A percentile compares a stretch with the other conserved stretches of the same genome.
Evolutionary conservation across 768 basidiomycete species (phyloP).

Genomic region (Grammothele lineata): DNA sequence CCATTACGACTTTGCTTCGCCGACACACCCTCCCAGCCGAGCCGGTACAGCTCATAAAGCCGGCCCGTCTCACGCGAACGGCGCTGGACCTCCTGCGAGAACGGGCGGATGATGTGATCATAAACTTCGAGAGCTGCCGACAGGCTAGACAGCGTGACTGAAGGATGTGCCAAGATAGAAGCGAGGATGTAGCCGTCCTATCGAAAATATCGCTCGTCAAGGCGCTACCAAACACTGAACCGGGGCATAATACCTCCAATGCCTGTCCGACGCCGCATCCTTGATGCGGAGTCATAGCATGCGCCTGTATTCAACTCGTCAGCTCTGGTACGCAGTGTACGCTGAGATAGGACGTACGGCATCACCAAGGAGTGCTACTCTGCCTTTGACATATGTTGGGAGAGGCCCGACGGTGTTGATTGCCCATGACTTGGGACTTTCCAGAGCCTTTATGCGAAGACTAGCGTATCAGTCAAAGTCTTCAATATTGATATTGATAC

Average conservation of each 20-base stretch:
- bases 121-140: constrained; percentile 25
- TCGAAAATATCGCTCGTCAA: too few relatives aligned
- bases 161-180: too few relatives aligned
- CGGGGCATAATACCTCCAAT: constrained; percentile 46
- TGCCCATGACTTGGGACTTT: constrained; percentile 14
- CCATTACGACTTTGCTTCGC: constrained; percentile 2
- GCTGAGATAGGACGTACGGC: constrained; percentile 30
- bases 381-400: constrained; percentile 17
- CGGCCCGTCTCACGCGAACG: constrained; percentile 16
- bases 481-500: too few relatives aligned
- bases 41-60: constrained; percentile 21
- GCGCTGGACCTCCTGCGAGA: constrained; percentile 20
- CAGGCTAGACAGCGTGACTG: constrained; percentile 1
- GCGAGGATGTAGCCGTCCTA: neutral
- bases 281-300: constrained; percentile 43
- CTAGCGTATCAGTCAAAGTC: too few relatives aligned
- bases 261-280: constrained; percentile 48
- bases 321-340: constrained; percentile 4
- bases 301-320: constrained; percentile 28
- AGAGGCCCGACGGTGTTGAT: constrained; percentile 16
- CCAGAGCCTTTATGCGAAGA: too few relatives aligned
- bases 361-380: constrained; percentile 24
- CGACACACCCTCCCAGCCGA: neutral
- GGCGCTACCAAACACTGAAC: too few relatives aligned
- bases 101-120: constrained; percentile 28